These are phyloP conservation scores for Diospyros lotus DNA, from an alignment of 148 eudicot genomes.

Conservation along the genomic window DNA sequence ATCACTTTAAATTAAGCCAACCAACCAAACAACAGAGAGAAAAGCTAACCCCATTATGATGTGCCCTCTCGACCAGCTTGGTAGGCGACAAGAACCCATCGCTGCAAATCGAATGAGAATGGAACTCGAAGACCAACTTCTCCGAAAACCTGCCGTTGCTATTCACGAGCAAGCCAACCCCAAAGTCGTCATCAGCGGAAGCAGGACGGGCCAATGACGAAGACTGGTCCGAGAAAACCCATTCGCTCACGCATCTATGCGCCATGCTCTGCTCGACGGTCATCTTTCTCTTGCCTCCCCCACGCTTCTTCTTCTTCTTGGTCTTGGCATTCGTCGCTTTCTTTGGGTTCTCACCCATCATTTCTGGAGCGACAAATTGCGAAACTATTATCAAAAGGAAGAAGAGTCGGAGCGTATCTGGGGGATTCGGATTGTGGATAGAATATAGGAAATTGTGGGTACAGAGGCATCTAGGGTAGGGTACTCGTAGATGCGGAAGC, in stretches of 20 bases:
- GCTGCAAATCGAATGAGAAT: conserved; percentile 80
- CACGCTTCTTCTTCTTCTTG: conserved; percentile 73
- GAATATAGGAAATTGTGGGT: too few species aligned
- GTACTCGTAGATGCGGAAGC: too few species aligned
- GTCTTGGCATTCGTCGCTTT: conserved; percentile 22
- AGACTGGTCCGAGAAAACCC: conserved; percentile 53
- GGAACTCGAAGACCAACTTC: conserved; percentile 79
- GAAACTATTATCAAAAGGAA: too few species aligned
- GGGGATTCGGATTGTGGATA: too few species aligned
- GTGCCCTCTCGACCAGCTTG: conserved; percentile 87
- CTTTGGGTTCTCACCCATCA: conserved; percentile 23
- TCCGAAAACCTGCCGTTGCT: conserved; percentile 34
- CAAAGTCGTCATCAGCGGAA: conserved; percentile 43
- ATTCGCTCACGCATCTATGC: conserved; percentile 59
- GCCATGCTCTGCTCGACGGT: conserved; percentile 69
- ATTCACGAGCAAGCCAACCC: conserved; percentile 26
- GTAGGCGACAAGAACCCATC: conserved; percentile 94
- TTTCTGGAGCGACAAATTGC: not conserved
- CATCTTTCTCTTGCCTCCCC: conserved; percentile 65
- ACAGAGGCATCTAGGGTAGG: too few species aligned
- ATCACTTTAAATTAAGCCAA: too few species aligned
- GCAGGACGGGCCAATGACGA: not conserved
- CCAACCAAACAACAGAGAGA: not conserved
- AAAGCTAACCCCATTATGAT: conserved; percentile 74
- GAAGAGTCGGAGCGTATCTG: too few species aligned